These are phyloP conservation scores for Tolypocladium nubicola DNA, from an alignment of 2,329 filamentous ascomycete genomes.

Conservation along the genomic window DNA sequence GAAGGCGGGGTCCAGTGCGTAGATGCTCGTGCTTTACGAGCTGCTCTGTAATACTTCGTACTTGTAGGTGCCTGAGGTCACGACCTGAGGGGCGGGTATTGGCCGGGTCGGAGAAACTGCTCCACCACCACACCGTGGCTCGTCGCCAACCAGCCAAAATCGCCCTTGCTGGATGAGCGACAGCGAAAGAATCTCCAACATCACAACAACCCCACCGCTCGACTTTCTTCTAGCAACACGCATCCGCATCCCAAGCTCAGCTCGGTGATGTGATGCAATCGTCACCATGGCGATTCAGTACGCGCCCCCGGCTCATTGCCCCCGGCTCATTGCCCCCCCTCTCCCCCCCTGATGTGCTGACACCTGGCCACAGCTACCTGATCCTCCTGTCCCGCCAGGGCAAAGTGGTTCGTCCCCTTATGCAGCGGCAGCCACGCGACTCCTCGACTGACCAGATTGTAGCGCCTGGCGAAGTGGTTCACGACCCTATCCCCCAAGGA, in stretches of 20 bases:
- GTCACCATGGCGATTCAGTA: slow-evolving; percentile 35
- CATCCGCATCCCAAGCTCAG: slow-evolving; percentile 4
- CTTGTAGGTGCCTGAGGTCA: background rate
- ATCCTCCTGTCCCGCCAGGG: slow-evolving; percentile 96
- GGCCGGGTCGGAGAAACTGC: background rate
- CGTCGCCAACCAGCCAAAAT: slow-evolving; percentile 15
- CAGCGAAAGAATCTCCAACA: slow-evolving; percentile 3
- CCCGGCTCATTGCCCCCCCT: slow-evolving; percentile 2
- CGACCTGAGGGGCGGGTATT: background rate
- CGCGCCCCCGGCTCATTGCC: slow-evolving; percentile 7
- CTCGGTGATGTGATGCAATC: slow-evolving; percentile 10
- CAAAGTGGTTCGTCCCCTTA: slow-evolving; percentile 73
- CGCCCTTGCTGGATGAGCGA: slow-evolving; percentile 1
- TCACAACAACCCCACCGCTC: background rate
- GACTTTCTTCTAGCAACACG: background rate
- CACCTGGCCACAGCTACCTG: slow-evolving; percentile 59
- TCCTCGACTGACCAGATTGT: slow-evolving; percentile 6
- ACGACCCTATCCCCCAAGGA: slow-evolving; percentile 94
- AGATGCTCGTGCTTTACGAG: too few species aligned
- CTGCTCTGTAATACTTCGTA: too few species aligned
- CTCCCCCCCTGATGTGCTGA: slow-evolving; percentile 8
- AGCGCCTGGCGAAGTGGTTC: slow-evolving; percentile 99
- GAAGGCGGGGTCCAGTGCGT: background rate
- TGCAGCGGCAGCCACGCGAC: background rate
- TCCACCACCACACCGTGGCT: slow-evolving; percentile 3